phyloP scores from a whole-genome alignment of 2,329 filamentous ascomycete genomes.

The Talaromyces marneffei region DNA sequence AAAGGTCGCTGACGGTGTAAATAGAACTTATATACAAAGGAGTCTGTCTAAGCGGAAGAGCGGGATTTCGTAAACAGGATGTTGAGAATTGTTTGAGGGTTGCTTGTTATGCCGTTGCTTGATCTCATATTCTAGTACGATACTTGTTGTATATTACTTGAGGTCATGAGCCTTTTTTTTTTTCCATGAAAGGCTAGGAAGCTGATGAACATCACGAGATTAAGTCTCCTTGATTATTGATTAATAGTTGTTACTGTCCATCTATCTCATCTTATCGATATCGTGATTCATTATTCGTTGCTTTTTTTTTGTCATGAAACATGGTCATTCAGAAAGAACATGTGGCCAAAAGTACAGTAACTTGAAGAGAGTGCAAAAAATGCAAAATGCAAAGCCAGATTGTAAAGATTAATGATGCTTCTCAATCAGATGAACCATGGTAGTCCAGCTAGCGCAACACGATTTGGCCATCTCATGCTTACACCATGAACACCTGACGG shows the following conservation, averaged over 20 bases:
- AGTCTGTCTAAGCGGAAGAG: slow-evolving; percentile 14
- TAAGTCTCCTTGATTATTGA: not conserved
- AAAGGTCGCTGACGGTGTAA: not conserved
- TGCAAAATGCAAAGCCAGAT: not conserved
- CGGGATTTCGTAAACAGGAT: slow-evolving; percentile 15
- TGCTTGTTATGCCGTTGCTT: slow-evolving; percentile 4
- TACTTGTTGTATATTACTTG: not conserved
- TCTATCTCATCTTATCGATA: not conserved
- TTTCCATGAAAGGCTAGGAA: not conserved
- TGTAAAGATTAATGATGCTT: slow-evolving; percentile 6
- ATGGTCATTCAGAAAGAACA: not conserved
- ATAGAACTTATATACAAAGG: slow-evolving; percentile 7
- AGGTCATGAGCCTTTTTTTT: not conserved
- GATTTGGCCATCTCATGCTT: slow-evolving; percentile 12
- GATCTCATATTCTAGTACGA: not conserved
- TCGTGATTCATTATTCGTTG: slow-evolving; percentile 3
- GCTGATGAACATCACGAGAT: not conserved
- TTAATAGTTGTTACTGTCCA: not conserved
- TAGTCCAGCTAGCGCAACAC: slow-evolving; percentile 14
- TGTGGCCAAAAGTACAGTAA: not conserved
- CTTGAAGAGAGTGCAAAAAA: not conserved
- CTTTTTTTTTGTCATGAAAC: not conserved
- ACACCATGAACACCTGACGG: slow-evolving; percentile 13
- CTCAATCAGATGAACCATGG: slow-evolving; percentile 15
- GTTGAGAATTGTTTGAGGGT: slow-evolving; percentile 7